A percentile compares a stretch with the other conserved stretches of the same genome.
Conservation (phyloP, 116 monocot species). For the Zostera marina region DNA sequence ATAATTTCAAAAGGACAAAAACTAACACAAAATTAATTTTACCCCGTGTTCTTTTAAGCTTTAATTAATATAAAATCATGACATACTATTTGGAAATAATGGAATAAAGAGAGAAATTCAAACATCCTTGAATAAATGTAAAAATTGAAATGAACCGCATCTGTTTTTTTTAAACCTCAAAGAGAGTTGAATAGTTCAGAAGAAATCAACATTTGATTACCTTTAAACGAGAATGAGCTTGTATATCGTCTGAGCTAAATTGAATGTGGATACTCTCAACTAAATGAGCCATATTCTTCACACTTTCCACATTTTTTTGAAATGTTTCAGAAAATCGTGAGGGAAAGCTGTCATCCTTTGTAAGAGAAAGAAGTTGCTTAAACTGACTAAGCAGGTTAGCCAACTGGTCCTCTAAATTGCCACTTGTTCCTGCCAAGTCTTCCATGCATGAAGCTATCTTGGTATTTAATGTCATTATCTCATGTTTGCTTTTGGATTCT, state of each 20-base stretch:
- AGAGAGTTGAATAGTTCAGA: background rate
- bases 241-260: slow-evolving; percentile 21
- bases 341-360: slow-evolving; percentile 32
- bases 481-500: slow-evolving; percentile 26
- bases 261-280: slow-evolving; percentile 49
- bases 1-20: no score
- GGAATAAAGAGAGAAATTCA: background rate
- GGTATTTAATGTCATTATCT: slow-evolving; percentile 39
- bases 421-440: slow-evolving; percentile 37
- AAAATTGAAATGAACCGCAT: background rate
- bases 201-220: slow-evolving; percentile 16
- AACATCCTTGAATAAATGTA: background rate
- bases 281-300: slow-evolving; percentile 38
- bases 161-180: no score
- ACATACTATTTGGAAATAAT: no score
- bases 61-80: no score
- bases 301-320: slow-evolving; percentile 20
- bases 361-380: slow-evolving; percentile 31
- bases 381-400: slow-evolving; percentile 30
- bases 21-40: no score
- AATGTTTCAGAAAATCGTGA: slow-evolving; percentile 43
- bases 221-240: slow-evolving; percentile 25
- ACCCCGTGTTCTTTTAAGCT: no score
- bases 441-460: slow-evolving; percentile 42
- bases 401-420: slow-evolving; percentile 31